Percentiles rank a stretch among this genome's conserved stretches.
Evolutionary conservation across 2,329 filamentous ascomycete genomes (phyloP).

Genomic region (Apiospora kogelbergensis): DNA sequence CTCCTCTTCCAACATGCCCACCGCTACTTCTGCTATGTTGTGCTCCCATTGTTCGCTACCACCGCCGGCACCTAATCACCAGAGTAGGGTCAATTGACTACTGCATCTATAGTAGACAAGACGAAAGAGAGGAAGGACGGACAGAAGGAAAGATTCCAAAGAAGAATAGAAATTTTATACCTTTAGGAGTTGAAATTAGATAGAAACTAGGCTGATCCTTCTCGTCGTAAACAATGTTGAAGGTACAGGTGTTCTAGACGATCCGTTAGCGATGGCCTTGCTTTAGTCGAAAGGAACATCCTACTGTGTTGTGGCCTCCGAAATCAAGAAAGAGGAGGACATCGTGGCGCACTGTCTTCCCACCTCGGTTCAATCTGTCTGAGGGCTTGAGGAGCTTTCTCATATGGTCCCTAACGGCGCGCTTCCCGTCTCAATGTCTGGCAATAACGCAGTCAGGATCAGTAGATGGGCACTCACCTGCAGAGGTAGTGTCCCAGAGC

Average conservation of each 20-base stretch:
- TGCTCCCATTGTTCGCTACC: slow-evolving; percentile 18
- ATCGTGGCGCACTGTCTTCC: slow-evolving; percentile 7
- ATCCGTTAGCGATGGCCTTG: not conserved
- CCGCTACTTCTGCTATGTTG: not conserved
- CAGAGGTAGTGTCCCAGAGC: slow-evolving; percentile 16
- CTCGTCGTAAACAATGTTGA: slow-evolving; percentile 13
- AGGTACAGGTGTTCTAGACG: slow-evolving; percentile 15
- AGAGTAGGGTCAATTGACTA: not conserved
- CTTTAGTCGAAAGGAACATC: not conserved
- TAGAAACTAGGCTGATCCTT: slow-evolving; percentile 14
- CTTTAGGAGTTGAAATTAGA: slow-evolving; percentile 10
- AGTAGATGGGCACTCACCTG: not conserved
- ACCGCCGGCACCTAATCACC: slow-evolving; percentile 11
- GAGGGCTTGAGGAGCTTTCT: not conserved
- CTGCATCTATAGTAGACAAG: not conserved
- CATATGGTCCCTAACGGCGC: not conserved
- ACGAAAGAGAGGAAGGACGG: no score
- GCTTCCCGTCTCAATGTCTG: no score
- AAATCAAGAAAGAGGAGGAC: slow-evolving; percentile 17
- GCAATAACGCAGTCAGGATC: no score
- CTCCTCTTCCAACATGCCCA: not conserved
- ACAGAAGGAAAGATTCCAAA: no score
- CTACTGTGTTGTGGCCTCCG: slow-evolving; percentile 18
- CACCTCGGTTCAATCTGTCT: not conserved
- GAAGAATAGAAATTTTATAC: not conserved